Evolutionary conservation across 108 stramenopile species (phyloP).

Genomic region (Fistulifera pelliculosa): DNA sequence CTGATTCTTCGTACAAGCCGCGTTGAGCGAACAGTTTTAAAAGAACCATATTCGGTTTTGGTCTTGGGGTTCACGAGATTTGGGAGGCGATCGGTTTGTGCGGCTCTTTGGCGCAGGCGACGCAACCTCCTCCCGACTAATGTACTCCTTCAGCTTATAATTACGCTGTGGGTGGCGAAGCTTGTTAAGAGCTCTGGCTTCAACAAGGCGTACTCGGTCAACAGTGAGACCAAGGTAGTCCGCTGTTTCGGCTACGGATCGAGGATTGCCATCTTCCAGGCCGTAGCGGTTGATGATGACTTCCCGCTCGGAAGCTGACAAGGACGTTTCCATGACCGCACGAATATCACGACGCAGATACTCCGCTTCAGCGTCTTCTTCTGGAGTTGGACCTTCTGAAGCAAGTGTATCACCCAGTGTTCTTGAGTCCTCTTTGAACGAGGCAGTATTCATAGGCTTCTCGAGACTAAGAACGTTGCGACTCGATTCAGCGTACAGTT

Average conservation of each 20-base stretch:
- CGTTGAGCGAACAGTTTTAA: too few species aligned
- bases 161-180: conserved; percentile 71
- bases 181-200: conserved; percentile 87
- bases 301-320: conserved; percentile 44
- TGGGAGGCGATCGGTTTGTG: too few species aligned
- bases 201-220: conserved; percentile 78
- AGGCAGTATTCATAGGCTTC: conserved; percentile 20
- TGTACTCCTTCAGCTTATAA: conserved; percentile 63
- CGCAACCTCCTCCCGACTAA: conserved; percentile 4
- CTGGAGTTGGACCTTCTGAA: conserved; percentile 56
- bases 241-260: conserved; percentile 67
- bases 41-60: too few species aligned
- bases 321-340: conserved; percentile 41
- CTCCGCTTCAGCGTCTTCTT: conserved; percentile 52
- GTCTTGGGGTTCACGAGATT: too few species aligned
- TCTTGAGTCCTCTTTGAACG: conserved; percentile 31
- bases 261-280: conserved; percentile 64
- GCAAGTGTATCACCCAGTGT: conserved; percentile 61
- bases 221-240: conserved; percentile 47
- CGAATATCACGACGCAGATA: conserved; percentile 44
- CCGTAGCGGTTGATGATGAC: conserved; percentile 83
- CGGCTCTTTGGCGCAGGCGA: too few species aligned
- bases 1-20: too few species aligned
- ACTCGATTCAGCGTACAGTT: conserved; percentile 35
- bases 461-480: conserved; percentile 58